phyloP scores from a whole-genome alignment of 2,329 filamentous ascomycete species.

The Sclerotinia nivalis region DNA sequence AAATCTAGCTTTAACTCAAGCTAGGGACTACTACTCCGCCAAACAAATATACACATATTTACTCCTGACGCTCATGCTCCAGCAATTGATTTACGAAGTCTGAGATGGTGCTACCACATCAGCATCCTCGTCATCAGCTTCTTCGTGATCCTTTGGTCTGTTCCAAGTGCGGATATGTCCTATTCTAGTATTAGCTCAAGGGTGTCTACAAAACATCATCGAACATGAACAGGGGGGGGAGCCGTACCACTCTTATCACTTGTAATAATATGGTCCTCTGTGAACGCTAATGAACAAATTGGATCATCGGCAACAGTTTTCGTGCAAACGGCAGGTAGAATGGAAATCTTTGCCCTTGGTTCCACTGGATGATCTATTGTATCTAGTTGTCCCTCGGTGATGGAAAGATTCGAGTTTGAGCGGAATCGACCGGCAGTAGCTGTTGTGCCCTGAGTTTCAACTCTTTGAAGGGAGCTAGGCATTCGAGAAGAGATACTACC shows the following conservation, averaged over 20 bases:
- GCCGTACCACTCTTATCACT: slow-evolving; percentile 83
- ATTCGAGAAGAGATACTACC: slow-evolving; percentile 53
- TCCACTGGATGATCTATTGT: slow-evolving; percentile 78
- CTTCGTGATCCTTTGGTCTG: slow-evolving; percentile 30
- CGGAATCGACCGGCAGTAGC: slow-evolving; percentile 58
- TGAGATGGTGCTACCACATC: slow-evolving; percentile 13
- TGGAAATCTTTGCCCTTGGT: slow-evolving; percentile 77
- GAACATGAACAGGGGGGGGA: background rate
- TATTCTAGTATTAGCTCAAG: slow-evolving; percentile 6
- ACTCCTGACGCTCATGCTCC: background rate
- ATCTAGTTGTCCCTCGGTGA: slow-evolving; percentile 52
- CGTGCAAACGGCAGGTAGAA: slow-evolving; percentile 75
- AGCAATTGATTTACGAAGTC: background rate
- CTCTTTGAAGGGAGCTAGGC: slow-evolving; percentile 51
- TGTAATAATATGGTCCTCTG: slow-evolving; percentile 88
- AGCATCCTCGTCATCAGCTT: slow-evolving; percentile 11
- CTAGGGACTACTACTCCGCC: background rate
- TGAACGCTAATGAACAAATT: slow-evolving; percentile 88
- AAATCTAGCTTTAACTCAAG: background rate
- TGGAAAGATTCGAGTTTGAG: slow-evolving; percentile 68
- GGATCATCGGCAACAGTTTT: slow-evolving; percentile 86
- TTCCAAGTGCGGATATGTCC: slow-evolving; percentile 38
- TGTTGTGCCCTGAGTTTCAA: slow-evolving; percentile 61
- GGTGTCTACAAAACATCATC: background rate
- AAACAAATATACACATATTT: background rate